Percentiles rank a stretch among this genome's conserved stretches.
These are phyloP conservation scores for Stagonosporopsis rhizophila DNA, from an alignment of 2,329 filamentous ascomycete species.

Conservation along the genomic window DNA sequence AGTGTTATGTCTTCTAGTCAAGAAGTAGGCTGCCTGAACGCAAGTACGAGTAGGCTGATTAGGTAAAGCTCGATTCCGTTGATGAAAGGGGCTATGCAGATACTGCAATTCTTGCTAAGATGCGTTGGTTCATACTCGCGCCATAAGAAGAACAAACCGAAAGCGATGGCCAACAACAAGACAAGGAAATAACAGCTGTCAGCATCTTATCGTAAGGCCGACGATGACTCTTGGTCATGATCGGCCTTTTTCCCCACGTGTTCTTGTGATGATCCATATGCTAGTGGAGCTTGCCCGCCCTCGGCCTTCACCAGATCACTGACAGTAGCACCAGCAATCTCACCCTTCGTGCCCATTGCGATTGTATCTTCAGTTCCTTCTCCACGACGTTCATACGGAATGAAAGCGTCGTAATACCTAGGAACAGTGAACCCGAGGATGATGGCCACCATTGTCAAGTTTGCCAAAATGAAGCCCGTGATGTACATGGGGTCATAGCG, in stretches of 20 bases:
- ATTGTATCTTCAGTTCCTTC: slow-evolving; percentile 54
- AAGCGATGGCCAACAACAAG: background rate
- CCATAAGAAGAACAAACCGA: background rate
- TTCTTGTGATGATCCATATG: slow-evolving; percentile 14
- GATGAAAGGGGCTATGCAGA: background rate
- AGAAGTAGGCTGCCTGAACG: background rate
- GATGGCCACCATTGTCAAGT: slow-evolving; percentile 54
- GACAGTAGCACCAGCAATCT: slow-evolving; percentile 30
- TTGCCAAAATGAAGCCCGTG: slow-evolving; percentile 41
- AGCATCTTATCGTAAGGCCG: background rate
- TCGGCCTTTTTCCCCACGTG: slow-evolving; percentile 6
- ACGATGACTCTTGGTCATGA: background rate
- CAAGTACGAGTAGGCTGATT: background rate
- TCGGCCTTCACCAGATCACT: slow-evolving; percentile 7
- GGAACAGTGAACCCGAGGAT: slow-evolving; percentile 60
- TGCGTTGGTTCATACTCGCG: background rate
- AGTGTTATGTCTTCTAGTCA: background rate
- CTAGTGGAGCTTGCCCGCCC: background rate
- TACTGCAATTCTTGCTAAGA: background rate
- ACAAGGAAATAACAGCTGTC: background rate
- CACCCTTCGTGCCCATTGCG: slow-evolving; percentile 37
- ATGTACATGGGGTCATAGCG: slow-evolving; percentile 48
- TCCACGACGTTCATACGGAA: slow-evolving; percentile 55
- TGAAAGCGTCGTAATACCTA: slow-evolving; percentile 61
- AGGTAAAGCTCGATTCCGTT: background rate